Base-by-base conservation (phyloP, 2,329 filamentous ascomycete genomes). In the Aspergillus novoparasiticus region DNA sequence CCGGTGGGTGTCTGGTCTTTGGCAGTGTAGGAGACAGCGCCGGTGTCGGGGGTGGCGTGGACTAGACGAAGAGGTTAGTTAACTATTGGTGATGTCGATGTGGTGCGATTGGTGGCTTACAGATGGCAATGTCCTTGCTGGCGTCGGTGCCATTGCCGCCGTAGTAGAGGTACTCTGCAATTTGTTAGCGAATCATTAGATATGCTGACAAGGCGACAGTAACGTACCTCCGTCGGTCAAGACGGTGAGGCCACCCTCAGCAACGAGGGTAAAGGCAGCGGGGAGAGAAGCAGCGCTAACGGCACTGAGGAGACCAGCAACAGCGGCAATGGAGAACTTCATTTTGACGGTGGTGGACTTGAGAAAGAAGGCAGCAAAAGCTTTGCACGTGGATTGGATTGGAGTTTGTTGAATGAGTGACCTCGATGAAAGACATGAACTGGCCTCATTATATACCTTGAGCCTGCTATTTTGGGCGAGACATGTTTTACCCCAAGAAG, bases 251-350 rank as follows among this genome's bases (percentile, higher is more conserved):
- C 71, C 71, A 26, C 70, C 70, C 21, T 73, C 69, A 43, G 69
- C 70, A 55, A 73, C 70, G 16, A 74, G 70, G 45, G 71, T 71
- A 60, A 74, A 73, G 45, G 71, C 66, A 45, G 64, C 41, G 23
- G 72, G 72, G 34, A 73, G 68, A 32, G 51, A 55, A 21, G 51
- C 51, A 23, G 70, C 71, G 28, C 60, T 65, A 58, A 72, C 63
- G 56, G 71, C 70, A 56, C 68, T 67, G 62, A 62, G 63, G 30
- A 74, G 66, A 53, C 62, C 68, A 19, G 69, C 63, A 57, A 71
- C 60, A 39, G 70, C 57, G 60, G 71, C 68, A 48, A 73, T 57
- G 30, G 70, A 70, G 66, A 74, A 73, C 62, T 73, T 72, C 72
- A 74, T 73, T 64, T 48, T 71, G 64, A 56, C 46, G 34, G 32